A percentile compares a stretch with the other conserved stretches of the same genome.
These are phyloP conservation scores for Teratosphaeria zuluensis DNA, from an alignment of 2,329 filamentous ascomycete species.

Conservation along the genomic window DNA sequence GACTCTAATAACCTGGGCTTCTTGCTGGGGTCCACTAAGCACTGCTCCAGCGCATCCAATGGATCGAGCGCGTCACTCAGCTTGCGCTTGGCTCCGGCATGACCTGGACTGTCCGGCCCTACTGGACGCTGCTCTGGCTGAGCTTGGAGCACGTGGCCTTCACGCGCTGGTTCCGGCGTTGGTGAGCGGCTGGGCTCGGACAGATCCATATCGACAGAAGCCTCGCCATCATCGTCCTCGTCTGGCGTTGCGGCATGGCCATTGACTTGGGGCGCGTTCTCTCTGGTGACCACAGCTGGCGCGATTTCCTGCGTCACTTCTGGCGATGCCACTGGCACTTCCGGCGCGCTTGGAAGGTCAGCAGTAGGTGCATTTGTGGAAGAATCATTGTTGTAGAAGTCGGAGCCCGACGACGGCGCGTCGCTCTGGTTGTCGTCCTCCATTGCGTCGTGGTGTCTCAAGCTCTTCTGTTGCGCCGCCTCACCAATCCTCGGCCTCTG, in stretches of 20 bases:
- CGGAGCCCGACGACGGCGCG: not conserved
- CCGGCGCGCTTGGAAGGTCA: not conserved
- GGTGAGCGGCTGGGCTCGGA: conserved; percentile 15
- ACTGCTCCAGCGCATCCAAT: conserved; percentile 5
- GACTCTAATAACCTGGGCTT: conserved; percentile 11
- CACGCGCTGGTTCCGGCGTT: conserved; percentile 7
- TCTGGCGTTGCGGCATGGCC: not conserved
- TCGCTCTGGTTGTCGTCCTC: not conserved
- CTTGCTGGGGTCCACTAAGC: conserved; percentile 10
- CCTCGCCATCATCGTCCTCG: conserved; percentile 10
- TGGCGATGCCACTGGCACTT: not conserved
- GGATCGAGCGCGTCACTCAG: conserved; percentile 10
- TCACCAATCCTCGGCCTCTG: not conserved
- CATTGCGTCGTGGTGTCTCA: not conserved
- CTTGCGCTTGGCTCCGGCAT: conserved; percentile 22
- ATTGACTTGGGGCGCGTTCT: not conserved
- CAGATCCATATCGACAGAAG: conserved; percentile 21
- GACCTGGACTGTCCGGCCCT: not conserved
- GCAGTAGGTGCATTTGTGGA: not conserved
- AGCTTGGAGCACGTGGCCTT: not conserved
- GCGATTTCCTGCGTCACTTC: not conserved
- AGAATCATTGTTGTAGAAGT: not conserved
- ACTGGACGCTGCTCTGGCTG: not conserved
- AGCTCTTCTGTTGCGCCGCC: not conserved
- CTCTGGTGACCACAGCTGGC: not conserved